phyloP scores from a whole-genome alignment of 345 rosid genomes.

The Eucalyptus erythrocorys region DNA sequence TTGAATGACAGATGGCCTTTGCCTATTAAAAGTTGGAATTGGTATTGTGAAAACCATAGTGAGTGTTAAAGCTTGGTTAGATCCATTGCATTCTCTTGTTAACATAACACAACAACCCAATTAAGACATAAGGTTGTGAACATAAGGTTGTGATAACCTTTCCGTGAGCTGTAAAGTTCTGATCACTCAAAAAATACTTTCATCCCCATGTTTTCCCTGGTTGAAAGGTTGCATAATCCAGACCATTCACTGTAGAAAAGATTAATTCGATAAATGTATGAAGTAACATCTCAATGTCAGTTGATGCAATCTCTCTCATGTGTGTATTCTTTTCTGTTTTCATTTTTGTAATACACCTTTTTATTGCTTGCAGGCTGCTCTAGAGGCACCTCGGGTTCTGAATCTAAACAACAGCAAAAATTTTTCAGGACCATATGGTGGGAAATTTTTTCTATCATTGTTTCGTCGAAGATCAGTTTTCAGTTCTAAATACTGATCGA shows the following conservation, averaged over 20 bases:
- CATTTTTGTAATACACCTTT: not conserved
- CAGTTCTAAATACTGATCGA: not conserved
- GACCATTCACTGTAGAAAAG: not conserved
- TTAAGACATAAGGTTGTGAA: not conserved
- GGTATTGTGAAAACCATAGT: not conserved
- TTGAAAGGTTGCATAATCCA: not conserved
- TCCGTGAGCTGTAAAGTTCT: not conserved
- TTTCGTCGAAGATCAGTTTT: not conserved
- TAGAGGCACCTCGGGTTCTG: conserved; percentile 80
- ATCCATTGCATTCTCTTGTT: not conserved
- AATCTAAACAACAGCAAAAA: conserved; percentile 37
- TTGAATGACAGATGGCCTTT: not conserved
- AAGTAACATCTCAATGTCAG: not conserved
- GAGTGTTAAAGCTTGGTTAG: not conserved
- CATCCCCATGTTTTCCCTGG: not conserved
- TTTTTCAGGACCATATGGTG: conserved; percentile 92
- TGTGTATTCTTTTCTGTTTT: not conserved
- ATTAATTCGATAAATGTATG: not conserved
- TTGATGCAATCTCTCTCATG: not conserved
- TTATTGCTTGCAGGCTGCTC: conserved; percentile 60
- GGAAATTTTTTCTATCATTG: not conserved
- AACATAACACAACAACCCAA: not conserved
- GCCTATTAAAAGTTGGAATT: not conserved
- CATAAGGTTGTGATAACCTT: not conserved
- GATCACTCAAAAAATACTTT: not conserved